Conservation (phyloP, 2,329 filamentous ascomycete genomes). For the Fusarium buharicum region DNA sequence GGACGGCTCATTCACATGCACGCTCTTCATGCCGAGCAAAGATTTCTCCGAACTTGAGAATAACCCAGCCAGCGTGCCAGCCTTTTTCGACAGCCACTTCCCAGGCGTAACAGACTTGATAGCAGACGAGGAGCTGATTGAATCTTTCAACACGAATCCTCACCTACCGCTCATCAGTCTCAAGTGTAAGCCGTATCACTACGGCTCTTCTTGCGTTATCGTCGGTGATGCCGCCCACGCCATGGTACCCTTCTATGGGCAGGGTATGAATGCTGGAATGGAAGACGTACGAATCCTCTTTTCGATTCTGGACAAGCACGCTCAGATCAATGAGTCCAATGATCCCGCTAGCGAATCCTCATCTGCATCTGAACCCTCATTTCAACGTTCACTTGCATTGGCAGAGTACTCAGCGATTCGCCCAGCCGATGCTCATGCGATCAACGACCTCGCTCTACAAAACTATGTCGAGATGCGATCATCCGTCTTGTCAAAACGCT, state of each 20-base stretch:
- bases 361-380: slow-evolving; percentile 57
- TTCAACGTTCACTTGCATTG: slow-evolving; percentile 73
- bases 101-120: slow-evolving; percentile 84
- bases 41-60: slow-evolving; percentile 76
- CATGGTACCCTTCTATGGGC: slow-evolving; percentile 98
- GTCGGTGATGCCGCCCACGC: slow-evolving; percentile 95
- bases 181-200: slow-evolving; percentile 92
- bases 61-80: slow-evolving; percentile 66
- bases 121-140: slow-evolving; percentile 71
- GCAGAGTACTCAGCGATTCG: slow-evolving; percentile 79
- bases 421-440: slow-evolving; percentile 82
- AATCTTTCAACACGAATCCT: slow-evolving; percentile 83
- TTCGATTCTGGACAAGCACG: slow-evolving; percentile 77
- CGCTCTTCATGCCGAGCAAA: slow-evolving; percentile 82
- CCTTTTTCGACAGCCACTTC: slow-evolving; percentile 86
- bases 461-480: slow-evolving; percentile 96
- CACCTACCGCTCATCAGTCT: slow-evolving; percentile 94
- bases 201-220: slow-evolving; percentile 79
- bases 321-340: slow-evolving; percentile 57
- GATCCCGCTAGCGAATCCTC: slow-evolving; percentile 50
- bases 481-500: slow-evolving; percentile 80
- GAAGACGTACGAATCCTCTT: slow-evolving; percentile 95
- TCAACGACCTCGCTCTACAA: slow-evolving; percentile 89
- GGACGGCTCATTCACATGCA: slow-evolving; percentile 94
- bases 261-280: slow-evolving; percentile 96